These are phyloP conservation scores for Solanum peruvianum DNA, from an alignment of 257 asterid genomes.

Conservation along the genomic window DNA sequence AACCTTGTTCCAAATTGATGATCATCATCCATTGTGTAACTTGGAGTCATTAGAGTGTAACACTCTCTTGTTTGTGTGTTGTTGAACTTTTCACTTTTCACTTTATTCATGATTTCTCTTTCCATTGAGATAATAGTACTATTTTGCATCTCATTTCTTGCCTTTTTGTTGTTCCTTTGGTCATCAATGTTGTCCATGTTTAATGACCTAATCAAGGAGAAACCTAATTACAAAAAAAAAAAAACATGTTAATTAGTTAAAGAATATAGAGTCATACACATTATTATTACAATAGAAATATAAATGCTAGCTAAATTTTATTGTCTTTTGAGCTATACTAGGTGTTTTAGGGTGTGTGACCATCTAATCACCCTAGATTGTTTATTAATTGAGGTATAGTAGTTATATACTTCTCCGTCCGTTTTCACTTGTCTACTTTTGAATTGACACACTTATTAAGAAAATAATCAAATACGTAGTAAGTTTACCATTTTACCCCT, in stretches of 20 bases:
- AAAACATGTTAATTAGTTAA: not conserved
- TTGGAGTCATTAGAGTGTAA: constrained; percentile 11
- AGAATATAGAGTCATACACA: not conserved
- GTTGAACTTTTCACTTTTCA: constrained; percentile 1
- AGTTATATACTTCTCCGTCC: not conserved
- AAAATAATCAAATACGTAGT: no score
- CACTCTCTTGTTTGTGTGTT: constrained; percentile 9
- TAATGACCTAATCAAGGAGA: constrained; percentile 18
- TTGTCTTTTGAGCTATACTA: not conserved
- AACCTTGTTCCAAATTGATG: constrained; percentile 9
- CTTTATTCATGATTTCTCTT: constrained; percentile 9
- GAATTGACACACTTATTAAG: no score
- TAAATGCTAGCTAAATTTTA: not conserved
- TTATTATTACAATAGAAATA: not conserved
- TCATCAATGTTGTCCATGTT: constrained; percentile 8
- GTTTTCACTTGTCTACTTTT: no score
- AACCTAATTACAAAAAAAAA: not conserved
- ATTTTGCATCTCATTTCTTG: constrained; percentile 14
- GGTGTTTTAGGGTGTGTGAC: not conserved
- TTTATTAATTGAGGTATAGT: not conserved
- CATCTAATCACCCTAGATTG: not conserved
- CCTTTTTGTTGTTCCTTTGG: constrained; percentile 17
- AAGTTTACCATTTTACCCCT: no score
- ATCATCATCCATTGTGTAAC: constrained; percentile 7
- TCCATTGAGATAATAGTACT: constrained; percentile 12